A percentile compares a stretch with the other conserved stretches of the same genome.
Conservation (phyloP, 1,284 basidiomycete genomes). For the Tetrapyrgos nigripes region DNA sequence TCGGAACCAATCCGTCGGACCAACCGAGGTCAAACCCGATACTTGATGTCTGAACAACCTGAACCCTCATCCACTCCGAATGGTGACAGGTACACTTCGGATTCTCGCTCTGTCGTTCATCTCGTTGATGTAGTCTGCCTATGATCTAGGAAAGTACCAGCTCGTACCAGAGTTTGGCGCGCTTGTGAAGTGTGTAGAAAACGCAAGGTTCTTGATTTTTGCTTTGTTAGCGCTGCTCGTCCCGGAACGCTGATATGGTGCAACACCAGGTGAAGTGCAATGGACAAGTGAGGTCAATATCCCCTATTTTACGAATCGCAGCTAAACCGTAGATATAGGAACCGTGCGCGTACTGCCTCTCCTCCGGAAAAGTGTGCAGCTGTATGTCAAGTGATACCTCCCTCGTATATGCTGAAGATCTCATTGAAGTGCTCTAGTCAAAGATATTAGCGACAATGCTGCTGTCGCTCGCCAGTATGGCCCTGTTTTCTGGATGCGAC, state of each 20-base stretch:
- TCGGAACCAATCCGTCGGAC: not conserved
- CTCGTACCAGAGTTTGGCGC: conserved; percentile 19
- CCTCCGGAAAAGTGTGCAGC: conserved; percentile 24
- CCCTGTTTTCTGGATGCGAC: not conserved
- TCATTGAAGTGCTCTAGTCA: conserved; percentile 19
- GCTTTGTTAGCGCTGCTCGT: not conserved
- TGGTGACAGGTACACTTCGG: not conserved
- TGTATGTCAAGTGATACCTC: conserved; percentile 15
- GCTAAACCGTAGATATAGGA: conserved; percentile 12
- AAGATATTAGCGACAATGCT: conserved; percentile 28
- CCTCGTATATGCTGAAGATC: not conserved
- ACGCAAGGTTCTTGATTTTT: conserved; percentile 15
- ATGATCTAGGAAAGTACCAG: conserved; percentile 7
- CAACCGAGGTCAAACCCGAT: not conserved
- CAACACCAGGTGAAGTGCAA: conserved; percentile 23
- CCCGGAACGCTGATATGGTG: not conserved
- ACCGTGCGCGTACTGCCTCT: conserved; percentile 25
- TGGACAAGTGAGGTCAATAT: conserved; percentile 17
- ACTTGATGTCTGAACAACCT: conserved; percentile 4
- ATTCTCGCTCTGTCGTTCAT: not conserved
- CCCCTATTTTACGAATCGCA: not conserved
- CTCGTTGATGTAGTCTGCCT: not conserved
- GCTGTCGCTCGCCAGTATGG: conserved; percentile 24
- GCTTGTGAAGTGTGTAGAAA: conserved; percentile 20
- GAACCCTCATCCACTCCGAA: not conserved